These are phyloP conservation scores for Umbelopsis vinacea DNA, from an alignment of 192 early-diverging fungal genomes.

Conservation along the genomic window DNA sequence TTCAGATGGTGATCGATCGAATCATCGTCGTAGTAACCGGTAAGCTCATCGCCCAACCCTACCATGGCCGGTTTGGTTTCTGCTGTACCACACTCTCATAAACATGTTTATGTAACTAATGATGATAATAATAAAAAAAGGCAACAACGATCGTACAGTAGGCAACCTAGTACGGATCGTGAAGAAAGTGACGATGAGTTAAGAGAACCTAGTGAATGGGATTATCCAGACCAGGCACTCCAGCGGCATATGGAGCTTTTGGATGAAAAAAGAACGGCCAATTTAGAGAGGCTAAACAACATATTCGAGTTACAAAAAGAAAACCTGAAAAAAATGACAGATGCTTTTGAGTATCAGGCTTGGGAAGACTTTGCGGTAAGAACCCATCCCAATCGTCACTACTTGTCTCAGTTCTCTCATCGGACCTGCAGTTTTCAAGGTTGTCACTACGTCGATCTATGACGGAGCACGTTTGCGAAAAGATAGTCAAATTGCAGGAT, in stretches of 20 bases:
- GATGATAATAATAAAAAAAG: neutral
- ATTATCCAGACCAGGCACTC: conserved; percentile 7
- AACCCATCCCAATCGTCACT: neutral
- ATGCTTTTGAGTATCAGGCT: conserved; percentile 6
- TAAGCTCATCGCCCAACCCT: neutral
- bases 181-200: conserved; percentile 16
- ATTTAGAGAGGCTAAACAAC: conserved; percentile 19
- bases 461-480: conserved; percentile 17
- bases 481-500: conserved; percentile 19
- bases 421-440: conserved; percentile 1
- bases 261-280: neutral
- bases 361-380: conserved; percentile 20
- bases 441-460: neutral
- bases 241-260: conserved; percentile 11
- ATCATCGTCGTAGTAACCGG: conserved; percentile 18
- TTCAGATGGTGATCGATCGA: neutral
- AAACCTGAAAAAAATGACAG: conserved; percentile 8
- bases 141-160: neutral
- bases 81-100: neutral
- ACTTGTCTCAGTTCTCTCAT: neutral
- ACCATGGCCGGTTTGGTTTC: neutral
- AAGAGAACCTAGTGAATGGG: conserved; percentile 18
- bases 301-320: conserved; percentile 4
- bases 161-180: conserved; percentile 7
- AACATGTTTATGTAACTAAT: neutral